A percentile compares a stretch with the other conserved stretches of the same genome.
phyloP scores from a whole-genome alignment of 306 rosid species.

The Cucurbita maxima region DNA sequence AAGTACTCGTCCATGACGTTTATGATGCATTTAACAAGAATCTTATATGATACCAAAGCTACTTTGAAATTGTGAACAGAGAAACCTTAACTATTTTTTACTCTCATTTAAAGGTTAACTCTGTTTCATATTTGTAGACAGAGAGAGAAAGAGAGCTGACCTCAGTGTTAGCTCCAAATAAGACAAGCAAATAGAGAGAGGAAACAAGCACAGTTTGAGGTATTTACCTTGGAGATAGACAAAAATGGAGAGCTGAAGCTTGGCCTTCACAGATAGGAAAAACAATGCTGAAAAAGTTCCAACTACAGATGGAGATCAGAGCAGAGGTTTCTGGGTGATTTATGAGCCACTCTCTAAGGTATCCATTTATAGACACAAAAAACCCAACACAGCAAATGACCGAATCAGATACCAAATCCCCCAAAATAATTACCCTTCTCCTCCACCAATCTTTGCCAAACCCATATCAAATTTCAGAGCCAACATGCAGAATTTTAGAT shows the following conservation, averaged over 20 bases:
- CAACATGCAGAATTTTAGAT: neutral
- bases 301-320: neutral
- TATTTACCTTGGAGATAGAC: neutral
- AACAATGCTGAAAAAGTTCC: neutral
- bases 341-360: neutral
- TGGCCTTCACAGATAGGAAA: neutral
- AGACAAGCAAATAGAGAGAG: neutral
- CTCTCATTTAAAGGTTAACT: neutral
- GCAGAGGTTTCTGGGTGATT: neutral
- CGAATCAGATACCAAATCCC: slow-evolving; percentile 13
- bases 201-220: neutral
- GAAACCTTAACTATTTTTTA: neutral
- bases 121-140: neutral
- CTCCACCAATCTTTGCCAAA: neutral
- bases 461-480: neutral
- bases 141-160: neutral
- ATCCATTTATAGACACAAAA: neutral
- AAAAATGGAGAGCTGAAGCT: neutral
- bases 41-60: neutral
- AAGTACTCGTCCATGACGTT: no score
- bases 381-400: neutral
- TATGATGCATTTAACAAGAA: neutral
- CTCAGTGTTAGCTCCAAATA: neutral
- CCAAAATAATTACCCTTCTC: neutral
- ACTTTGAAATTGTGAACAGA: neutral